Evolutionary conservation across 2,329 filamentous ascomycete species (phyloP), one percentile per base, ranked within the genome.

Genomic region (Cladosporium velox): DNA sequence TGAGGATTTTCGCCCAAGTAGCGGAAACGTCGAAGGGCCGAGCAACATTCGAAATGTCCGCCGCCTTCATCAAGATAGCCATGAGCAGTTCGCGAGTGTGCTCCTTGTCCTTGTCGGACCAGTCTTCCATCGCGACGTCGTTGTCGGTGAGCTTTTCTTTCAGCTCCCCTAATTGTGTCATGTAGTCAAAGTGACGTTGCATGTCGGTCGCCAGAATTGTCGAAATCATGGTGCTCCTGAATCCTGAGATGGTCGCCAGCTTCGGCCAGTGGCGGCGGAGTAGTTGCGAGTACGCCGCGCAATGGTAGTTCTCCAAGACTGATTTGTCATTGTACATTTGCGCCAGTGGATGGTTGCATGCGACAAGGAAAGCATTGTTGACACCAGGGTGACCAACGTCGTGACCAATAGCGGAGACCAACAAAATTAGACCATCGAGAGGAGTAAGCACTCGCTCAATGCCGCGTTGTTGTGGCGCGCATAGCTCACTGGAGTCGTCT

Each of bases 191-290:
- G 79, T 99, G 95, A 7, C 97, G 81, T 8, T 93, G 93, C 95
- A 99, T 99, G 75, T 99, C 95, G 0, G 95, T 99, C 2, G 95
- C 92, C 28, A 99, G 82, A 67, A 99, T 98, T n/a, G 92, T 95
- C 77, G 92, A 97, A 73, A 97, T 98, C 90, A 98, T 95, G 7
- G 97, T 82, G 71, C 90, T 91, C 65, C 94, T 89, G 85, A 98
- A 91, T 66, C 88, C 88, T 57, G 85, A 84, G 72, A 95, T 90
- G 69, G 90, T 85, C 71, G 96, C 96, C 2, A 90, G 90, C 3
- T 86, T 83, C 0, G 93, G 92, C 95, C 95, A 99, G 77, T 98
- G 90, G 59, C 93, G 88, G 59, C 94, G 90, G 51, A 99, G 86
- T 47, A 99, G 97, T 75, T 98, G 95, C 0, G 93, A 97, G 74